Evolutionary conservation across 257 asterid genomes (phyloP).

Genomic region (Lycium ferocissimum): DNA sequence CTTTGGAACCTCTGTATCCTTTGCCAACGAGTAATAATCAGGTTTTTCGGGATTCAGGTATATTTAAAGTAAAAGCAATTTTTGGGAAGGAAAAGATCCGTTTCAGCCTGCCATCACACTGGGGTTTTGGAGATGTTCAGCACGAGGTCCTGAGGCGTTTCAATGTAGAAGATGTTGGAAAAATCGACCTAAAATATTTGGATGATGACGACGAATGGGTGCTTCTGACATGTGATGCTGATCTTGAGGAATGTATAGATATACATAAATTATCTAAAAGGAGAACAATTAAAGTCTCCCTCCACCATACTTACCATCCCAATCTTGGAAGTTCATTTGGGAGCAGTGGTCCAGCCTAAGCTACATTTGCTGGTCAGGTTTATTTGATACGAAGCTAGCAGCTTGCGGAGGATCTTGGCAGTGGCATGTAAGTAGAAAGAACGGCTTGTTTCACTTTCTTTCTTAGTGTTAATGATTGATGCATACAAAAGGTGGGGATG

Average conservation of each 20-base stretch:
- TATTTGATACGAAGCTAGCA: background rate
- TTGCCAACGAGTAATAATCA: constrained; percentile 45
- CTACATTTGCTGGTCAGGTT: background rate
- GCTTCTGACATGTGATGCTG: constrained; percentile 83
- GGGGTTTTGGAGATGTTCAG: constrained; percentile 61
- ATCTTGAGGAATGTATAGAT: constrained; percentile 81
- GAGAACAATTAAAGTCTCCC: constrained; percentile 62
- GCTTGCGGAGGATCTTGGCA: background rate
- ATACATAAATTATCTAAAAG: constrained; percentile 62
- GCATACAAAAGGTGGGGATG: background rate
- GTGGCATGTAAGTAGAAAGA: background rate
- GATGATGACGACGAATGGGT: constrained; percentile 87
- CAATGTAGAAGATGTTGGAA: constrained; percentile 51
- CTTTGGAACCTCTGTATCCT: constrained; percentile 47
- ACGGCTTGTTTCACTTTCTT: constrained; percentile 22
- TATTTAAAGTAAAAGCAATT: constrained; percentile 64
- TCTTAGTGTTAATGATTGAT: constrained; percentile 1
- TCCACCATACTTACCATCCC: constrained; percentile 52
- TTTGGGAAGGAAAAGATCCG: constrained; percentile 77
- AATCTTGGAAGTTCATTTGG: constrained; percentile 69
- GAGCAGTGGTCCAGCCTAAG: constrained; percentile 52
- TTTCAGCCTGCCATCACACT: constrained; percentile 63
- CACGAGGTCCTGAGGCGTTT: constrained; percentile 69
- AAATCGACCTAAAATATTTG: constrained; percentile 66
- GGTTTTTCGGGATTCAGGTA: constrained; percentile 34